Evolutionary conservation across 176 grass and related monocot genomes (phyloP), one percentile per base, ranked within the genome.

Genomic region (Microstegium vimineum): DNA sequence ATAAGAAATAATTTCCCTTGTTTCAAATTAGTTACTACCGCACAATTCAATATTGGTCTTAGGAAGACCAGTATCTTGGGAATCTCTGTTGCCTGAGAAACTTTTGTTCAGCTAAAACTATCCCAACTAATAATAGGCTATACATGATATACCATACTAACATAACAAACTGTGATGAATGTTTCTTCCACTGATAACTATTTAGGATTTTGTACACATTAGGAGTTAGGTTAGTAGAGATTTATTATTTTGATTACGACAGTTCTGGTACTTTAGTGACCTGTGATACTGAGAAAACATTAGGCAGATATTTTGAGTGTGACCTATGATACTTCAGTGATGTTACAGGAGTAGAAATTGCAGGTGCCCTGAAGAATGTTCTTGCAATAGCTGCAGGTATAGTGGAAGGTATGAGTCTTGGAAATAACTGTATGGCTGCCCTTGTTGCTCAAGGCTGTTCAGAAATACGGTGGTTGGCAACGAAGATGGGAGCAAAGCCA

Each of bases 301-400:
- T 71, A 85, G 10, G 32, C 25, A 2, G 65, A 52, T 70, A 76
- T 72, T 89, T 89, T 85, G 71, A 70, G 43, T 63, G 62, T 94
- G 77, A 92, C 81, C 18, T 82, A 64, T 85, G 83, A 92, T 94
- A 64, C 76, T 82, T 91, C 90, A 98, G 95, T 89, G 92, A 94
- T 89, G 92, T 98, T 84, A 98, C 88, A 94, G 92, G 95, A 85
- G 90, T 98, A 57, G 95, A 98, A 90, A 94, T 98, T 86, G 92
- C 95, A n/a, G 95, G 95, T 16, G 95, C 92, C 23, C 87, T 98
- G 54, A 94, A 98, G 88, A 98, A 98, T 75, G 92, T 98, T 60
- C 90, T 98, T 85, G 95, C 95, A 26, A 98, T 94, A 84, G 95
- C 95, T 83, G 92, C 95, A 62, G 92, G 92, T 79, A 98, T 98